Evolutionary conservation across 306 rosid genomes (phyloP).

Genomic region (Gillenia trifoliata): DNA sequence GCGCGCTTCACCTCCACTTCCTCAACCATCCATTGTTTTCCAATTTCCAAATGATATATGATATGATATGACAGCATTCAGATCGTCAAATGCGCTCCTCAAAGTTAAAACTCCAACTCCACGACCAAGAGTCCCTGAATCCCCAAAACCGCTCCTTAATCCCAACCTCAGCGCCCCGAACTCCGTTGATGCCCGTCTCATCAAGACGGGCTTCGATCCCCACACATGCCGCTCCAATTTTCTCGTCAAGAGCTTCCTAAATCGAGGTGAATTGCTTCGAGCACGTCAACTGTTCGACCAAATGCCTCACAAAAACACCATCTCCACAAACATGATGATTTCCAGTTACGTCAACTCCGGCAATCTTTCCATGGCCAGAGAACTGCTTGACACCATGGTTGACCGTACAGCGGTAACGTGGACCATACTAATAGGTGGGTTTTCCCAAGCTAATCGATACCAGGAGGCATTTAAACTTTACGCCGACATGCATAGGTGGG

Average conservation of each 20-base stretch:
- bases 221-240: conserved; percentile 59
- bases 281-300: conserved; percentile 69
- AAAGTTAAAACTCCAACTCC: conserved; percentile 24
- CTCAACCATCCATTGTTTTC: too few relatives aligned
- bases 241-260: conserved; percentile 33
- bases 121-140: conserved; percentile 9
- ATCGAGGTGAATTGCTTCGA: conserved; percentile 40
- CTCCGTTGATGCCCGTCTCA: conserved; percentile 47
- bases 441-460: conserved; percentile 40
- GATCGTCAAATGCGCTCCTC: conserved; percentile 19
- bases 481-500: conserved; percentile 54
- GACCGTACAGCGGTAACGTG: conserved; percentile 70
- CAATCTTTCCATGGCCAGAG: conserved; percentile 50
- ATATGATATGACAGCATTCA: conserved; percentile 29
- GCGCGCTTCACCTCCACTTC: not conserved
- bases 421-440: conserved; percentile 80
- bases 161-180: conserved; percentile 25
- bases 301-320: conserved; percentile 64
- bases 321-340: conserved; percentile 66
- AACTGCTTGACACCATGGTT: conserved; percentile 55
- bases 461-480: conserved; percentile 59
- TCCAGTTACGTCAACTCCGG: conserved; percentile 60
- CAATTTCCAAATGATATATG: too few relatives aligned
- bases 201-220: conserved; percentile 78
- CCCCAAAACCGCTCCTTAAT: conserved; percentile 25